Evolutionary conservation across 257 asterid species (phyloP).

Genomic region (Solanum corneliomulleri): DNA sequence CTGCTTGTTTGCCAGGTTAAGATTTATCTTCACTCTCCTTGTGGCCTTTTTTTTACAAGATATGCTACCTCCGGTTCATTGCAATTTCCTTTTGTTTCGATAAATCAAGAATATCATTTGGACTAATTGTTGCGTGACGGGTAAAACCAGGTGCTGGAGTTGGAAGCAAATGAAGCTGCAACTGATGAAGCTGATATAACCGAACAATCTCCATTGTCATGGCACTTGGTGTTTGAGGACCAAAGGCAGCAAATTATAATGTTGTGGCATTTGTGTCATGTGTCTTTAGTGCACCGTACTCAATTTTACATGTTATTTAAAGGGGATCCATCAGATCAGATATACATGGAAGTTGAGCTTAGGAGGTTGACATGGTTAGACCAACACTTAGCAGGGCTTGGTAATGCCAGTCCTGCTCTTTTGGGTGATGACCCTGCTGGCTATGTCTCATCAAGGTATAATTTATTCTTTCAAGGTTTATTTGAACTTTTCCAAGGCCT

Average conservation of each 20-base stretch:
- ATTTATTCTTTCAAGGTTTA: not conserved
- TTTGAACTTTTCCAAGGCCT: not conserved
- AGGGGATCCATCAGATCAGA: constrained; percentile 84
- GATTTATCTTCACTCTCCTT: not conserved
- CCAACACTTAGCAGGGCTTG: constrained; percentile 78
- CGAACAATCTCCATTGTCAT: constrained; percentile 44
- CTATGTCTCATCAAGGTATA: constrained; percentile 77
- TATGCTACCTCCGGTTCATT: constrained; percentile 6
- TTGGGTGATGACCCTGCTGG: constrained; percentile 88
- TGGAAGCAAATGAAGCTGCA: constrained; percentile 62
- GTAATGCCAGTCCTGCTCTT: constrained; percentile 97
- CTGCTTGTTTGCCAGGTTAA: constrained; percentile 91
- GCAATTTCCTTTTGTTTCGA: not conserved
- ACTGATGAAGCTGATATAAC: constrained; percentile 42
- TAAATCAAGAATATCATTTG: not conserved
- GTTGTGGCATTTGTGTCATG: constrained; percentile 97
- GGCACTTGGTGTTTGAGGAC: constrained; percentile 63
- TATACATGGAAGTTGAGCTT: constrained; percentile 89
- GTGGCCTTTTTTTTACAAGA: not conserved
- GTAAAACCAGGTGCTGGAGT: constrained; percentile 60
- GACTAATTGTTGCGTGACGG: not conserved
- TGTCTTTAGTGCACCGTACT: constrained; percentile 78
- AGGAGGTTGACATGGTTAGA: constrained; percentile 87
- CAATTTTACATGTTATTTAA: constrained; percentile 70
- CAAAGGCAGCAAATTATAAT: constrained; percentile 75